Evolutionary conservation across 2,329 filamentous ascomycete species (phyloP).

Genomic region (Diaporthe vexans): DNA sequence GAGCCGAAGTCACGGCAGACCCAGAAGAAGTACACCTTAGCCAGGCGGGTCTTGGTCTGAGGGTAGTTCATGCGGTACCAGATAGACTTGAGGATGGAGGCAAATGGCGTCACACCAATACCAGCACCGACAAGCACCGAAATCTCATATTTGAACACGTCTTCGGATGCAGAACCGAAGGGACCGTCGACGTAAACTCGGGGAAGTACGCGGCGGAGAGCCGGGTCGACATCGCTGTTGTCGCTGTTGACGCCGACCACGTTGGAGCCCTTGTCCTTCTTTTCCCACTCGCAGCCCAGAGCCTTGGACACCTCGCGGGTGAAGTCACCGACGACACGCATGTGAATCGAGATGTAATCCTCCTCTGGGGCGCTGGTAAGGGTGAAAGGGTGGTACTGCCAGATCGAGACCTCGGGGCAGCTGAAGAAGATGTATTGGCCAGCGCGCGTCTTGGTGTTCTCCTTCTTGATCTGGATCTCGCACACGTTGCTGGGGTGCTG

Average conservation of each 20-base stretch:
- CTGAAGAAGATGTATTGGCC: conserved; percentile 93
- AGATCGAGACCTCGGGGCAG: conserved; percentile 87
- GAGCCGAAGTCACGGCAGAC: conserved; percentile 89
- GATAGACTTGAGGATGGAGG: conserved; percentile 89
- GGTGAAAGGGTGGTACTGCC: conserved; percentile 92
- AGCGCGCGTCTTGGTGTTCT: conserved; percentile 83
- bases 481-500: conserved; percentile 91
- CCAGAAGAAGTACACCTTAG: conserved; percentile 95
- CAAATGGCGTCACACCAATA: conserved; percentile 89
- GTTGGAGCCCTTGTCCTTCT: conserved; percentile 70
- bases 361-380: conserved; percentile 90
- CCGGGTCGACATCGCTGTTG: conserved; percentile 73
- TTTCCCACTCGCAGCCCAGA: conserved; percentile 82
- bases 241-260: conserved; percentile 77
- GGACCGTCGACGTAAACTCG: conserved; percentile 87
- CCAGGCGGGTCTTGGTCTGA: conserved; percentile 81
- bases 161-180: conserved; percentile 88
- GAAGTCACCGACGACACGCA: conserved; percentile 87
- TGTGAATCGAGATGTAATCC: conserved; percentile 90
- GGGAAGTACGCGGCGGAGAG: conserved; percentile 80
- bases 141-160: conserved; percentile 91
- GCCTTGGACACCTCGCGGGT: conserved; percentile 78
- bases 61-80: conserved; percentile 95
- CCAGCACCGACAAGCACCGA: conserved; percentile 84
- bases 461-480: conserved; percentile 94